These are phyloP conservation scores for Trichoderma arundinaceum DNA, from an alignment of 2,329 filamentous ascomycete genomes.

Conservation along the genomic window DNA sequence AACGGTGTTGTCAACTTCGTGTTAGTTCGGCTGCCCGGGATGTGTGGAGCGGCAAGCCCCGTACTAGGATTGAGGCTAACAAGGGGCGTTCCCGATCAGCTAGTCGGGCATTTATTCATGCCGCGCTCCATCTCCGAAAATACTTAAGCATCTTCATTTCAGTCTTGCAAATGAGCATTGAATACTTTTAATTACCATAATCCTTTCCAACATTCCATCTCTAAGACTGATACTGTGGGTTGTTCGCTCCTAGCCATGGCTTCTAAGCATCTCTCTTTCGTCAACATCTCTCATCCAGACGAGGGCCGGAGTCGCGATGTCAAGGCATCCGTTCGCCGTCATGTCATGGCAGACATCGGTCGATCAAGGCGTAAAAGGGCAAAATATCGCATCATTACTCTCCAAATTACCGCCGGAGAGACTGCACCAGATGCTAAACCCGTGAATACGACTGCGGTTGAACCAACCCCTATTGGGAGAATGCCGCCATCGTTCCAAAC, in stretches of 20 bases:
- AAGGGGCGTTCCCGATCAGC: background rate
- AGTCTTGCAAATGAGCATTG: too few relatives aligned
- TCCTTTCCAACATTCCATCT: background rate
- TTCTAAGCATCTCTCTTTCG: background rate
- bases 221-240: too few relatives aligned
- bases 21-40: background rate
- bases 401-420: background rate
- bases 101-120: slow-evolving; percentile 1
- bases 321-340: slow-evolving; percentile 4
- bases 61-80: slow-evolving; percentile 9
- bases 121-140: background rate
- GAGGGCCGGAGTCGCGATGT: slow-evolving; percentile 1
- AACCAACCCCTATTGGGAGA: background rate
- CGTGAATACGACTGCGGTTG: background rate
- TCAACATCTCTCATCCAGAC: slow-evolving; percentile 20
- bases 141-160: background rate
- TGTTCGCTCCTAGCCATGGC: background rate
- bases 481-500: slow-evolving; percentile 21
- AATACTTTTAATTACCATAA: too few relatives aligned
- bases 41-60: slow-evolving; percentile 11
- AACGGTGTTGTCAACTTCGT: background rate
- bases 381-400: slow-evolving; percentile 1
- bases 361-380: slow-evolving; percentile 15
- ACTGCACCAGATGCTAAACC: background rate
- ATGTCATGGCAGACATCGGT: slow-evolving; percentile 20